phyloP scores from a whole-genome alignment of 345 rosid species.

The Dimocarpus longan region DNA sequence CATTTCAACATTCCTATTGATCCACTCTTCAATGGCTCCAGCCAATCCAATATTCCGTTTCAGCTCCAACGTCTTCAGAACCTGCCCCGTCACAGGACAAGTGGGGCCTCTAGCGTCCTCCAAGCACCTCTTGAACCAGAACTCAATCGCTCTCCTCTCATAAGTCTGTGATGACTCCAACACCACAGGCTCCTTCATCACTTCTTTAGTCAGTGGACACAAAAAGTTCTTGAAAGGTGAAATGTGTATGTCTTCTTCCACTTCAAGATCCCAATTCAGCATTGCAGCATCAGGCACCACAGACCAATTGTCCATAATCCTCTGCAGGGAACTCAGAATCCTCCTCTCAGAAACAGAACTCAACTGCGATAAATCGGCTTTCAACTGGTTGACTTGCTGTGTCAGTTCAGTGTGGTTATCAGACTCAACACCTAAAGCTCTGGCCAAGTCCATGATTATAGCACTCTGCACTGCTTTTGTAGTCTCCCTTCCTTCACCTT shows the following conservation, averaged over 20 bases:
- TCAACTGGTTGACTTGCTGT: slow-evolving; percentile 39
- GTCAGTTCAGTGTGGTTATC: slow-evolving; percentile 27
- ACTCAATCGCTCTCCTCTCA: slow-evolving; percentile 40
- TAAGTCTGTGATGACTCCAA: slow-evolving; percentile 50
- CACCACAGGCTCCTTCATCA: slow-evolving; percentile 50
- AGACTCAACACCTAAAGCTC: slow-evolving; percentile 43
- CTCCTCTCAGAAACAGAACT: slow-evolving; percentile 27
- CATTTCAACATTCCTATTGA: slow-evolving; percentile 39
- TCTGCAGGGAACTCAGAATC: slow-evolving; percentile 33
- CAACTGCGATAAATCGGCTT: slow-evolving; percentile 24
- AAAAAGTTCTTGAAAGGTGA: slow-evolving; percentile 41
- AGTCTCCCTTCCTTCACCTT: slow-evolving; percentile 37
- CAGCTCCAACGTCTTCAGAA: slow-evolving; percentile 35
- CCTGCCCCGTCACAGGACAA: slow-evolving; percentile 50
- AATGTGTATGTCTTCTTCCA: slow-evolving; percentile 41
- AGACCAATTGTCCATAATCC: slow-evolving; percentile 35
- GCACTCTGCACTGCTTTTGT: slow-evolving; percentile 47
- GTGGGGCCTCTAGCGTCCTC: slow-evolving; percentile 39
- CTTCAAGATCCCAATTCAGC: slow-evolving; percentile 16
- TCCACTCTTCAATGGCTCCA: slow-evolving; percentile 52
- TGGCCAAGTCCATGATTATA: slow-evolving; percentile 45
- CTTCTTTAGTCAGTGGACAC: slow-evolving; percentile 53
- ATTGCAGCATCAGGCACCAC: slow-evolving; percentile 18
- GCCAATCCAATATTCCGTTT: slow-evolving; percentile 48
- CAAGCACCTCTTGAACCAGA: slow-evolving; percentile 43